phyloP scores from a whole-genome alignment of 1,284 basidiomycete genomes.

The Melampsora abietis-canadensis region DNA sequence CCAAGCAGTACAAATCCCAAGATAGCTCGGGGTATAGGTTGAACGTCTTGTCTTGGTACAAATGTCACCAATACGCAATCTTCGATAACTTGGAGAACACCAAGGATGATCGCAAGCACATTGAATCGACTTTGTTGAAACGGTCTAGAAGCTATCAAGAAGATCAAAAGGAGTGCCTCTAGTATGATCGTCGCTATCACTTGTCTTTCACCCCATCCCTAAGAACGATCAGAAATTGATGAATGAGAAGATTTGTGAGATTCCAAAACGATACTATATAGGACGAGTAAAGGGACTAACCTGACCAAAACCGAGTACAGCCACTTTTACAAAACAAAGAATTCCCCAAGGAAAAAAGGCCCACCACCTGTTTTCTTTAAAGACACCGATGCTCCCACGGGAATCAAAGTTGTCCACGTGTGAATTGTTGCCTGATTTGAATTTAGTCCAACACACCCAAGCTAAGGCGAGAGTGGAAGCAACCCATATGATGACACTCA shows the following conservation, averaged over 20 bases:
- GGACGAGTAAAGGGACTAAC: constrained; percentile 18
- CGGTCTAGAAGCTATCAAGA: constrained; percentile 49
- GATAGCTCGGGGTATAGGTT: constrained; percentile 52
- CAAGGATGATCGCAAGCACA: constrained; percentile 50
- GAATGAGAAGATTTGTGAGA: constrained; percentile 46
- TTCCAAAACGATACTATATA: background rate
- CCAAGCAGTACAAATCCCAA: constrained; percentile 51
- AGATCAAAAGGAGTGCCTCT: constrained; percentile 50
- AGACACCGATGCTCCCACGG: background rate
- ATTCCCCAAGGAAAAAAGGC: constrained; percentile 49
- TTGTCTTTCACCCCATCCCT: constrained; percentile 49
- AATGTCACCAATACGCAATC: constrained; percentile 51
- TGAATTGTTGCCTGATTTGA: background rate
- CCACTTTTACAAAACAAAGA: constrained; percentile 50
- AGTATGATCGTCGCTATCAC: constrained; percentile 50
- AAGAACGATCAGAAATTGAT: constrained; percentile 49
- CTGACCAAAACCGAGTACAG: constrained; percentile 49
- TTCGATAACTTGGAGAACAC: constrained; percentile 49
- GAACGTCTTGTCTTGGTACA: constrained; percentile 48
- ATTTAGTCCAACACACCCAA: constrained; percentile 7
- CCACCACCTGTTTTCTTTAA: constrained; percentile 42
- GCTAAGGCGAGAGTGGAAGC: background rate
- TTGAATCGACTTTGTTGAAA: constrained; percentile 50
- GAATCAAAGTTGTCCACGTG: background rate
- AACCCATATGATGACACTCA: constrained; percentile 31